Percentiles rank a stretch among this genome's conserved stretches.
Conservation (phyloP, 164 flowering plant genomes). For the Magnolia kwangsiensis region DNA sequence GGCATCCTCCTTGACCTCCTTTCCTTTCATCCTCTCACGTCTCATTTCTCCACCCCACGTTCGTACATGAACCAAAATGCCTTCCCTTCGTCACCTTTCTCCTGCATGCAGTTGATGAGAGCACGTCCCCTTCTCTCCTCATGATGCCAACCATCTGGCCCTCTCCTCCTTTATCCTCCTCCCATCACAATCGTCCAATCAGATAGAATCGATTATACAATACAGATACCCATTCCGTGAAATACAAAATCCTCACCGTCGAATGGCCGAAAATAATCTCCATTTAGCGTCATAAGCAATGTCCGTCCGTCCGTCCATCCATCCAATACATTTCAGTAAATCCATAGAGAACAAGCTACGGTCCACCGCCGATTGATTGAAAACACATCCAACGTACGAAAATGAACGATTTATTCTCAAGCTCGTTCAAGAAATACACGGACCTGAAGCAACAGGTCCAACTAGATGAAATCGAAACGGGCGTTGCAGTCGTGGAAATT, state of each 20-base stretch:
- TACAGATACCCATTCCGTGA: background rate
- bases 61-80: background rate
- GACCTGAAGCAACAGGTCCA: slow-evolving; percentile 23
- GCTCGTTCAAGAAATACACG: slow-evolving; percentile 29
- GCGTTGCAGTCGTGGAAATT: background rate
- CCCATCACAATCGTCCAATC: background rate
- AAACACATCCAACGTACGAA: slow-evolving; percentile 1
- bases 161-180: background rate
- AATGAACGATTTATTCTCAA: slow-evolving; percentile 34
- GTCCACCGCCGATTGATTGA: background rate
- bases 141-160: background rate
- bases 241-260: background rate
- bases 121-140: background rate
- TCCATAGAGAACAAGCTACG: background rate
- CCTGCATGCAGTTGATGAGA: background rate
- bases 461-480: slow-evolving; percentile 16
- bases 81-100: background rate
- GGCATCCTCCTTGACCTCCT: background rate
- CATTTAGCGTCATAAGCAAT: background rate
- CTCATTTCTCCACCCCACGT: background rate
- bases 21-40: background rate
- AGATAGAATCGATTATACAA: background rate
- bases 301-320: too few species aligned
- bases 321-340: too few species aligned
- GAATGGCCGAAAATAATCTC: background rate